A percentile compares a stretch with the other conserved stretches of the same genome.
Evolutionary conservation across 352 stramenopile species (phyloP).

Genomic region (Globisporangium takayamanum): DNA sequence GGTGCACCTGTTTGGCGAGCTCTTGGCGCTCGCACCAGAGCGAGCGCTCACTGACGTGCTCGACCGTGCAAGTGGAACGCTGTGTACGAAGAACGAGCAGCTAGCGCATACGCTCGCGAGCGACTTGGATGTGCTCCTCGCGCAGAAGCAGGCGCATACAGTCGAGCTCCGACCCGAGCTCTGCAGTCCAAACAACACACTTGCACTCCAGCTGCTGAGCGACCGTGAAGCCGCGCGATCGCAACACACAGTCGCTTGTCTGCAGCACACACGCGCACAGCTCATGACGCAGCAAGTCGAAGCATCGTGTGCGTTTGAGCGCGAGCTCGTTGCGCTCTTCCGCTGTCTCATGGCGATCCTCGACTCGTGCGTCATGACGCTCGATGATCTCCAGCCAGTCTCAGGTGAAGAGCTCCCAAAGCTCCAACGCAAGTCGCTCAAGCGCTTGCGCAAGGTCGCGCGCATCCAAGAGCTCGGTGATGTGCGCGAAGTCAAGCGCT

Average conservation of each 20-base stretch:
- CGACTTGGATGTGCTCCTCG: slow-evolving; percentile 33
- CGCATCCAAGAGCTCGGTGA: slow-evolving; percentile 52
- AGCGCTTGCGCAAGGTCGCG: slow-evolving; percentile 53
- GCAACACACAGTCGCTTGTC: slow-evolving; percentile 18
- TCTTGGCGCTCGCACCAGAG: slow-evolving; percentile 46
- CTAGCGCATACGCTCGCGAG: slow-evolving; percentile 20
- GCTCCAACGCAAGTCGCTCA: slow-evolving; percentile 68
- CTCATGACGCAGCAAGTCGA: slow-evolving; percentile 28
- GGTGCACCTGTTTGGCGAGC: slow-evolving; percentile 49
- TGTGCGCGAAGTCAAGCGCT: slow-evolving; percentile 38
- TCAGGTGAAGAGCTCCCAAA: slow-evolving; percentile 33
- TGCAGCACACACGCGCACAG: slow-evolving; percentile 24
- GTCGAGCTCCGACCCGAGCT: slow-evolving; percentile 60
- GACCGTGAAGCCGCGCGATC: slow-evolving; percentile 42
- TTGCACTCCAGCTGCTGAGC: slow-evolving; percentile 45
- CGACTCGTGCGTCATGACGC: slow-evolving; percentile 54
- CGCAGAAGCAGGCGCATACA: slow-evolving; percentile 40
- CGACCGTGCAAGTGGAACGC: slow-evolving; percentile 19
- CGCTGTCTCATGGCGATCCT: slow-evolving; percentile 38
- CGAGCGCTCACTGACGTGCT: slow-evolving; percentile 35
- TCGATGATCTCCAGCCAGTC: slow-evolving; percentile 49
- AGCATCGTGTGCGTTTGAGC: slow-evolving; percentile 37
- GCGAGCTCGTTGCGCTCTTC: slow-evolving; percentile 38
- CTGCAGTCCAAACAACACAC: slow-evolving; percentile 61
- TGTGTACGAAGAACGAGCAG: slow-evolving; percentile 12